Conservation (phyloP, 768 basidiomycete genomes). For the Leccinum longicurvipes region DNA sequence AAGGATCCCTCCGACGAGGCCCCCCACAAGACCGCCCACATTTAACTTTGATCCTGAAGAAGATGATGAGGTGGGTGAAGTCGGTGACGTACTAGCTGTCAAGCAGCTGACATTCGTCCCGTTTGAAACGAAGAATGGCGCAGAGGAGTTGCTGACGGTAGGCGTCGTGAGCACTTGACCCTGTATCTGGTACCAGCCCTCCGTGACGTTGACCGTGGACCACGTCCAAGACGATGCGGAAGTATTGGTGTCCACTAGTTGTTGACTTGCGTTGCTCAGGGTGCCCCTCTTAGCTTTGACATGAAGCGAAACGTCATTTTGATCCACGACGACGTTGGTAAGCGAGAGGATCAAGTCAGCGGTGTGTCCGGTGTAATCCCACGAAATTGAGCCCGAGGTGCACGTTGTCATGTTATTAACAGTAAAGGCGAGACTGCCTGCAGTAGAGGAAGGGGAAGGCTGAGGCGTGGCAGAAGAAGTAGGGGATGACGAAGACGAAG, state of each 20-base stretch:
- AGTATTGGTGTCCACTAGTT: conserved; percentile 31
- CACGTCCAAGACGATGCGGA: conserved; percentile 34
- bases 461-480: conserved; percentile 15
- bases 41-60: conserved; percentile 30
- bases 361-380: conserved; percentile 38
- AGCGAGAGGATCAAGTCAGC: conserved; percentile 34
- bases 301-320: conserved; percentile 10
- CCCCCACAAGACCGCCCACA: conserved; percentile 48
- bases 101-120: conserved; percentile 39
- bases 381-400: conserved; percentile 31
- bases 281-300: conserved; percentile 1
- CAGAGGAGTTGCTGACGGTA: conserved; percentile 17
- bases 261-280: conserved; percentile 7
- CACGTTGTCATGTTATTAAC: conserved; percentile 36
- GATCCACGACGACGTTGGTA: conserved; percentile 38
- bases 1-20: conserved; percentile 44
- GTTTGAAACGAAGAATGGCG: conserved; percentile 34
- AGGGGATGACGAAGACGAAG: conserved; percentile 6
- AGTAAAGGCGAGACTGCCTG: conserved; percentile 19
- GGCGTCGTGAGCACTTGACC: conserved; percentile 15
- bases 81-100: not conserved
- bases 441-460: conserved; percentile 11
- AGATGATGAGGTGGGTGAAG: conserved; percentile 16
- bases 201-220: conserved; percentile 42
- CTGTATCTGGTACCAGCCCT: conserved; percentile 46